Base-by-base conservation (phyloP, 1,284 basidiomycete species). In the Trametes sp. region DNA sequence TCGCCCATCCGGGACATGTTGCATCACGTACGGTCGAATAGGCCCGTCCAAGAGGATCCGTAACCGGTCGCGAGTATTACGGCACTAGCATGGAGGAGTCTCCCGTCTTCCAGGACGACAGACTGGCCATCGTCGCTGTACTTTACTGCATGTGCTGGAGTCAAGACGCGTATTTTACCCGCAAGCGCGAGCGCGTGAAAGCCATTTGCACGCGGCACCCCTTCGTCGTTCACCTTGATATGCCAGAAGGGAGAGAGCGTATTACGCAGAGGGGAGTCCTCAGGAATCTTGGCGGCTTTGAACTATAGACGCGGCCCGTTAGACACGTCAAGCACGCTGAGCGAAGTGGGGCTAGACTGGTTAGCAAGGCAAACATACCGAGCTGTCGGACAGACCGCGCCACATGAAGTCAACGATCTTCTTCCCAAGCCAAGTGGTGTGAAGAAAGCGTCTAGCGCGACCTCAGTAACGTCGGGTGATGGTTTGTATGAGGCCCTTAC, bases 1-100 rank as follows among this genome's bases (percentile, higher is more conserved):
- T 6, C 13, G 19, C 19, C 7, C 21, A 42, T 26, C 38, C 16
- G 19, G 14, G 28, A 28, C 28, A 42, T 21, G 11, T 41, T 3
- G 16, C 1, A 19, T 41, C 14, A 68, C 76, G 59, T 46, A 83
- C 85, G 73, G 65, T 82, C 78, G 56, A 87, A 82, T 6, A 87
- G 73, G 4, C 69, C 59, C 2, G 69, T 61, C 86, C 85, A 87
- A 1, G 84, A 86, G 7, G 83, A 85, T 28, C 69, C 67, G 66
- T 82, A 88, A 2, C 87, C 87, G 16, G 87, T 87, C 1, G 80
- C 82, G 0, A 88, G 77, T 1, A 88, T 71, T 5, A 88, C 77
- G 1, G 79, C 80, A 49, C 82, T 76, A 5, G 84, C 82, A 6
- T 26, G 48, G 3, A 86, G 49, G 1, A 62, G 65, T 46, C 72